phyloP scores from a whole-genome alignment of 192 early-diverging fungal species.

The Backusella psychrophila region DNA sequence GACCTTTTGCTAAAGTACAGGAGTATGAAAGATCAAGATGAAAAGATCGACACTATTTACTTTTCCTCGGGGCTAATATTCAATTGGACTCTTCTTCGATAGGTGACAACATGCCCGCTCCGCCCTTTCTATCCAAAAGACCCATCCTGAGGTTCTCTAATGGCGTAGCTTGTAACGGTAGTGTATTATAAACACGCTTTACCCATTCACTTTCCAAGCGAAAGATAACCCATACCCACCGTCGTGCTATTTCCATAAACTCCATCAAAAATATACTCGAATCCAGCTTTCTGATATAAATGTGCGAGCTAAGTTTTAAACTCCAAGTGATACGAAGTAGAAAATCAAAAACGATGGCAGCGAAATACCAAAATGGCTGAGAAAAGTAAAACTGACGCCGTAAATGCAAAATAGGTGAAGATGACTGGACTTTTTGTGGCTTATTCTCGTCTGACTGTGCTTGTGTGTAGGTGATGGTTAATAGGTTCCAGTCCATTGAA shows the following conservation, averaged over 20 bases:
- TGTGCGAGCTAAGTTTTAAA: conserved; percentile 63
- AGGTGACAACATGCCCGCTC: background rate
- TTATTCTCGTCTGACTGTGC: background rate
- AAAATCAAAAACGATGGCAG: conserved; percentile 77
- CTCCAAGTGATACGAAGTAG: conserved; percentile 86
- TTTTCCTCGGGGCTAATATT: background rate
- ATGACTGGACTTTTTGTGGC: conserved; percentile 5
- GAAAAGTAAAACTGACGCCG: conserved; percentile 69
- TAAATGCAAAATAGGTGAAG: conserved; percentile 41
- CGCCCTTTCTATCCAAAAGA: background rate
- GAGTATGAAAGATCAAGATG: too few relatives aligned
- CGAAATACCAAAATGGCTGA: conserved; percentile 64
- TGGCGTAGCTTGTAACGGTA: conserved; percentile 4
- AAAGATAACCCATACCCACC: conserved; percentile 97
- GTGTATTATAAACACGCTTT: conserved; percentile 25
- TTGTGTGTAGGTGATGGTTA: conserved; percentile 15
- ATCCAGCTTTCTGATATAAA: conserved; percentile 62
- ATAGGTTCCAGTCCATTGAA: conserved; percentile 85
- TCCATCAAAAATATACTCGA: conserved; percentile 77
- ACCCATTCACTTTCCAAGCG: conserved; percentile 84
- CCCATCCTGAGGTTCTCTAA: background rate
- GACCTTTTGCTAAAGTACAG: background rate
- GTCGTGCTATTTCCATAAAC: conserved; percentile 74
- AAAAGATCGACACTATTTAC: background rate
- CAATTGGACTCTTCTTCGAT: conserved; percentile 4